Evolutionary conservation across 176 grass and related monocot genomes (phyloP), one percentile per base, ranked within the genome.

Genomic region (Saccharum officinarum): DNA sequence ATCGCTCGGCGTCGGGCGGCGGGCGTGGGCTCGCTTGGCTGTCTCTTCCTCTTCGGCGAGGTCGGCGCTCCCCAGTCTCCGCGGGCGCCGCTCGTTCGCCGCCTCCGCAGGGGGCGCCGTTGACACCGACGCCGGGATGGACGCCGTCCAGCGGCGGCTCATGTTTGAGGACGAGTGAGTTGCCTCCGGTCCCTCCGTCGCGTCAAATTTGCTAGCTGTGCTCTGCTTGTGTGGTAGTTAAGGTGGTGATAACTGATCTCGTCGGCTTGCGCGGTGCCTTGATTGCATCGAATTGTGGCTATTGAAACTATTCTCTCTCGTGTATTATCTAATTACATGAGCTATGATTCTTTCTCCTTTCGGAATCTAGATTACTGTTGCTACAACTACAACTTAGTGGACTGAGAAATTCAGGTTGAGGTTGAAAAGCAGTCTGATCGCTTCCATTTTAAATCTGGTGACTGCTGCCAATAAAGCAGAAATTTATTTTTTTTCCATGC

Each of bases 111-210:
- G 80, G 4, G 80, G 80, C 67, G 85, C 77, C 23, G 86, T 66
- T 9, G 86, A 81, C 4, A 65, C 91, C 14, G 92, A 92, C 54
- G 75, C 87, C 8, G 77, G 74, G 67, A 98, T 98, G 95, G 84
- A 95, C 81, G 91, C 86, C 74, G 85, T 95, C 61, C 95, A 98
- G 92, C 88, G 88, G 22, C 89, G 92, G 71, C 92, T 98, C 82
- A 93, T 98, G 92, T 95, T 98, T 54, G 95, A 95, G 40, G 95
- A 98, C 77, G 92, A 98, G 95, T 98, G 60, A 85, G 89, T 85
- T 49, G 16, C 25, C 23, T 25, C 42, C 3, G 0, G 0, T 13
- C 34, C 60, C 44, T 1, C 39, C 67, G 37, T 67, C 71, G 10
- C 44, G 55, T 34, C 70, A 66, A 50, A 59, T 40, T 41, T 28